Evolutionary conservation across 768 basidiomycete genomes (phyloP).

Genomic region (Suillus alpinus): DNA sequence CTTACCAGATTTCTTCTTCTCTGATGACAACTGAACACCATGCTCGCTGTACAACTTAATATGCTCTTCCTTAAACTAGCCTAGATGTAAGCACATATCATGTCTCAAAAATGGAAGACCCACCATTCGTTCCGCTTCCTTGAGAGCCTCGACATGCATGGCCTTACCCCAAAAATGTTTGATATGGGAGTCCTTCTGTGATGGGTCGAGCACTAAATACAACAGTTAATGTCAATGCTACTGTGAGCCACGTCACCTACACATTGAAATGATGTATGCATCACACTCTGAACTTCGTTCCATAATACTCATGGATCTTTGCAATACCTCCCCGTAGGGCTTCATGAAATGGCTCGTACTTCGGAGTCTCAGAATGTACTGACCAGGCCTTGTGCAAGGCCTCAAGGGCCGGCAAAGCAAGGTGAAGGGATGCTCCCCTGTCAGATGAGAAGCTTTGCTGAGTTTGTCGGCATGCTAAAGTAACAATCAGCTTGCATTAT

Average conservation of each 20-base stretch:
- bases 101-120: background rate
- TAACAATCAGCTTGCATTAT: background rate
- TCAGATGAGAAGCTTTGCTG: slow-evolving; percentile 34
- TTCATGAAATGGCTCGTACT: background rate
- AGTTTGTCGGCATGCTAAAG: slow-evolving; percentile 25
- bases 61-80: too few relatives aligned
- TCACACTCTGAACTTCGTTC: too few relatives aligned
- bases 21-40: background rate
- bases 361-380: background rate
- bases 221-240: background rate
- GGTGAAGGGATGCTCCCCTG: slow-evolving; percentile 19
- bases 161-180: slow-evolving; percentile 22
- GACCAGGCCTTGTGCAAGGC: background rate
- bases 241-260: too few relatives aligned
- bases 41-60: too few relatives aligned
- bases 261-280: too few relatives aligned
- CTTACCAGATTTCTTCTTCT: background rate
- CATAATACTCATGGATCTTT: too few relatives aligned
- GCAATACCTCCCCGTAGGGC: too few relatives aligned
- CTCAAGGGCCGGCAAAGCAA: background rate
- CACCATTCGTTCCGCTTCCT: slow-evolving; percentile 16
- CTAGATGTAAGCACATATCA: background rate
- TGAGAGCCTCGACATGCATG: slow-evolving; percentile 14
- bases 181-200: slow-evolving; percentile 21
- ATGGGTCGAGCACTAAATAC: slow-evolving; percentile 25